phyloP scores from a whole-genome alignment of 2,329 filamentous ascomycete species.

The Colletotrichum echinochloae region DNA sequence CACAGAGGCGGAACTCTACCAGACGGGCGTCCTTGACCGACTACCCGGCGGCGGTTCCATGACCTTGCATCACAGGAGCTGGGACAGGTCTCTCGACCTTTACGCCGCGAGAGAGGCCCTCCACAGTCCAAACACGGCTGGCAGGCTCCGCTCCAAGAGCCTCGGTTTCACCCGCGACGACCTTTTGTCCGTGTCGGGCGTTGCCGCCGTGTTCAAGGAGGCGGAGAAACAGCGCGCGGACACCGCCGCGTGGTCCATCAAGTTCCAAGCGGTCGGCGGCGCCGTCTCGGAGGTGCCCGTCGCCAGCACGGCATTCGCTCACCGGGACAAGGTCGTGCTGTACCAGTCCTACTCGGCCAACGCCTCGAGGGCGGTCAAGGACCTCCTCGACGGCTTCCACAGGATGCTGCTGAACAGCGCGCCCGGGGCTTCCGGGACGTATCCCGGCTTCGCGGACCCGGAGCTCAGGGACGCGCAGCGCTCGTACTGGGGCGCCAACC shows the following conservation, averaged over 20 bases:
- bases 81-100: conserved; percentile 63
- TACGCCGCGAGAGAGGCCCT: conserved; percentile 57
- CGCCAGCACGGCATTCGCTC: conserved; percentile 65
- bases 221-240: conserved; percentile 58
- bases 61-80: conserved; percentile 60
- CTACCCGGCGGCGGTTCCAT: conserved; percentile 56
- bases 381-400: conserved; percentile 3
- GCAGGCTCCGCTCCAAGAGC: conserved; percentile 63
- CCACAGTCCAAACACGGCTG: conserved; percentile 54
- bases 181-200: conserved; percentile 54
- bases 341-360: conserved; percentile 65
- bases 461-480: conserved; percentile 55
- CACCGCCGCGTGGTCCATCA: conserved; percentile 64
- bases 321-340: conserved; percentile 68
- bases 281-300: conserved; percentile 62
- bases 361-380: conserved; percentile 49
- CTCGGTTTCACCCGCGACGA: conserved; percentile 59
- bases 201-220: conserved; percentile 61
- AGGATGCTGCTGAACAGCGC: neutral
- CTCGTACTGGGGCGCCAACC: conserved; percentile 67
- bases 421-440: conserved; percentile 55
- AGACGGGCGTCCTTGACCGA: conserved; percentile 54
- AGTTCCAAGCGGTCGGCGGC: conserved; percentile 67
- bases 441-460: conserved; percentile 73
- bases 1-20: conserved; percentile 60